phyloP scores from a whole-genome alignment of 1,139 yeast species.

The Suhomyces atakaporum region DNA sequence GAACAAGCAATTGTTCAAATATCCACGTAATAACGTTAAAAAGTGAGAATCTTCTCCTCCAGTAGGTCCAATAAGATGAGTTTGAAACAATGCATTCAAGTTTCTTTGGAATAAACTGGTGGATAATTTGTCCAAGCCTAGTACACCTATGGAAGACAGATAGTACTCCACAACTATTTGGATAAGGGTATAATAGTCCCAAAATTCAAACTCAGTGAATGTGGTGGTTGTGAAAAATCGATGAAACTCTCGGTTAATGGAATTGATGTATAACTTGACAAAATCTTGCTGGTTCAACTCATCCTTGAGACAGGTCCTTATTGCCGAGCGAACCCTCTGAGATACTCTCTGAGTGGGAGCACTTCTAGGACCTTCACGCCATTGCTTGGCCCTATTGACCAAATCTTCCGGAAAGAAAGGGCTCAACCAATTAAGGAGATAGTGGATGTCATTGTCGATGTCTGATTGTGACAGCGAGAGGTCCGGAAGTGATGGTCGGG shows the following conservation, averaged over 20 bases:
- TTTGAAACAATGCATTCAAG: conserved; percentile 28
- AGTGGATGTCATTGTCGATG: conserved; percentile 44
- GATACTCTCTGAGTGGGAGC: conserved; percentile 20
- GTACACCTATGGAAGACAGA: conserved; percentile 19
- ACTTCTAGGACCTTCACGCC: conserved; percentile 5
- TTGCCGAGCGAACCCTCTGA: conserved; percentile 40
- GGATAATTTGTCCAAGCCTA: conserved; percentile 25
- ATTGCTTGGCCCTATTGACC: conserved; percentile 7
- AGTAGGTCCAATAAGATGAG: conserved; percentile 15
- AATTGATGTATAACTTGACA: conserved; percentile 37
- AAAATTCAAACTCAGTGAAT: conserved; percentile 12
- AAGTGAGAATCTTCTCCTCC: conserved; percentile 7
- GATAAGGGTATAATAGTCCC: conserved; percentile 16
- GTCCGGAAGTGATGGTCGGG: conserved; percentile 26
- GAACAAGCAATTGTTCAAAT: conserved; percentile 12
- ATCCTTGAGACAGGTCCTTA: conserved; percentile 41
- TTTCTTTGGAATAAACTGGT: conserved; percentile 27
- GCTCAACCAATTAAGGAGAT: conserved; percentile 41
- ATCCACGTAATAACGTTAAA: conserved; percentile 8
- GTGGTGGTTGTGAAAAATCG: conserved; percentile 8
- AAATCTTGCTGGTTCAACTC: conserved; percentile 37
- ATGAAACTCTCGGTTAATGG: conserved; percentile 23
- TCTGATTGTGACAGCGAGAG: conserved; percentile 28
- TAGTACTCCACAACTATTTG: conserved; percentile 21
- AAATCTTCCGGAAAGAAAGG: conserved; percentile 29